Evolutionary conservation across 2,329 filamentous ascomycete genomes (phyloP).

Genomic region (Decorospora gaudefroyi): DNA sequence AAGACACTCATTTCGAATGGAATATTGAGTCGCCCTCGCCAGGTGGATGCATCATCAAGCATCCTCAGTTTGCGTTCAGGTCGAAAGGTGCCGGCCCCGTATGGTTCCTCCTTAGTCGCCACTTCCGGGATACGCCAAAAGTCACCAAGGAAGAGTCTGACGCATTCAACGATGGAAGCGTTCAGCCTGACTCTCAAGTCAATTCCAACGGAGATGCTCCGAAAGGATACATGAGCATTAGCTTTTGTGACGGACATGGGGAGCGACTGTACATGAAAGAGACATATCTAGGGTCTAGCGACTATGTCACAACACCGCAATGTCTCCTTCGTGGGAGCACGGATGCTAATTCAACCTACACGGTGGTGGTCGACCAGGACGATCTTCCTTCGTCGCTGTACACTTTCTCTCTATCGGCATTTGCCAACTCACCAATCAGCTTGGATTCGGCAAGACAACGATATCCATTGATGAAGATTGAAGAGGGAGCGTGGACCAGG

Average conservation of each 20-base stretch:
- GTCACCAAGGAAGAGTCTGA: conserved; percentile 46
- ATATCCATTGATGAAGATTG: conserved; percentile 63
- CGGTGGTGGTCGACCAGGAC: conserved; percentile 76
- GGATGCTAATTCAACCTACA: conserved; percentile 57
- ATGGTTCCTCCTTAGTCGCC: conserved; percentile 85
- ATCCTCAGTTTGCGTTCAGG: conserved; percentile 63
- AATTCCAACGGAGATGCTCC: conserved; percentile 46
- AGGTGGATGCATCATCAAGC: conserved; percentile 72
- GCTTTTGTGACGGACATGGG: conserved; percentile 74
- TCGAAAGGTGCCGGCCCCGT: conserved; percentile 63
- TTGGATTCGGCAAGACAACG: conserved; percentile 66
- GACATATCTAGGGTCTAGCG: conserved; percentile 70
- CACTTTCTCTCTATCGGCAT: conserved; percentile 84
- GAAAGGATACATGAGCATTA: conserved; percentile 82
- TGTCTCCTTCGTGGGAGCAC: conserved; percentile 77
- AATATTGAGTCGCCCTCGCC: conserved; percentile 62
- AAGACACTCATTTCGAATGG: conserved; percentile 93
- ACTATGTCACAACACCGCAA: conserved; percentile 94
- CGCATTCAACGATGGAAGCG: conserved; percentile 39
- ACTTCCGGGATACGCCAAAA: conserved; percentile 67
- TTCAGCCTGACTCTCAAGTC: conserved; percentile 28
- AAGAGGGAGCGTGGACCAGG: conserved; percentile 72
- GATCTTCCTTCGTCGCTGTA: conserved; percentile 73
- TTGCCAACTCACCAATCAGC: conserved; percentile 67
- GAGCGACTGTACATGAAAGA: conserved; percentile 75